phyloP scores from a whole-genome alignment of 805 yeast species.

The Groenewaldozyma tartarivorans region DNA sequence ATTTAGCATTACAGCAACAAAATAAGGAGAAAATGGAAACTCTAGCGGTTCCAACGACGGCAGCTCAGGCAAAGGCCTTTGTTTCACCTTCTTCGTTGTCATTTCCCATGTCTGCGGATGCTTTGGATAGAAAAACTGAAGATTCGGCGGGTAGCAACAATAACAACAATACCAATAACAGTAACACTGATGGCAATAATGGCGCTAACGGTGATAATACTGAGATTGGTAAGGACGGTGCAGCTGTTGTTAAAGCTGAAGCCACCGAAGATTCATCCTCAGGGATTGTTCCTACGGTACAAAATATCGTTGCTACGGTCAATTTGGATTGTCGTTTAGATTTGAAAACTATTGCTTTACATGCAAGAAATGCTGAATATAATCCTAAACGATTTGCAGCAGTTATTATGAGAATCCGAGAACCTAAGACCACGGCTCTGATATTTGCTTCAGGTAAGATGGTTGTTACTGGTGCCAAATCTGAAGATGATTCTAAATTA shows the following conservation, averaged over 20 bases:
- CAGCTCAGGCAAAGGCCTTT: conserved; percentile 66
- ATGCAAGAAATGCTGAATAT: conserved; percentile 98
- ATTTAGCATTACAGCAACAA: too few species aligned
- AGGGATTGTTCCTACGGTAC: conserved; percentile 89
- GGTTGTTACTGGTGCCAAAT: conserved; percentile 99
- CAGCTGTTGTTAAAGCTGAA: conserved; percentile 17
- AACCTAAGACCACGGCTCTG: conserved; percentile 95
- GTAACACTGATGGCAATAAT: conserved; percentile 3
- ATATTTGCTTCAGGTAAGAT: conserved; percentile 98
- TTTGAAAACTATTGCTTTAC: conserved; percentile 92
- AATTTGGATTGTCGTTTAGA: conserved; percentile 93
- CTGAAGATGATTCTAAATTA: conserved; percentile 96
- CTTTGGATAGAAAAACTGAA: conserved; percentile 13
- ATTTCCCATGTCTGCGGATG: conserved; percentile 45
- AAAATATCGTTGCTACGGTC: conserved; percentile 94
- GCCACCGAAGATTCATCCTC: conserved; percentile 60
- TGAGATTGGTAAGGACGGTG: conserved; percentile 10
- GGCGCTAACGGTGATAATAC: conserved; percentile 8
- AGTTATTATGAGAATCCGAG: conserved; percentile 97
- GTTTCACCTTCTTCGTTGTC: conserved; percentile 57
- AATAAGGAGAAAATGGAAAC: conserved; percentile 45
- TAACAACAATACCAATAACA: conserved; percentile 5
- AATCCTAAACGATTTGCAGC: conserved; percentile 97
- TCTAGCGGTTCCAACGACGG: conserved; percentile 64
- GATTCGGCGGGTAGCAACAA: conserved; percentile 4